Conservation (phyloP, 2,329 filamentous ascomycete genomes). For the Phialophora macrospora region DNA sequence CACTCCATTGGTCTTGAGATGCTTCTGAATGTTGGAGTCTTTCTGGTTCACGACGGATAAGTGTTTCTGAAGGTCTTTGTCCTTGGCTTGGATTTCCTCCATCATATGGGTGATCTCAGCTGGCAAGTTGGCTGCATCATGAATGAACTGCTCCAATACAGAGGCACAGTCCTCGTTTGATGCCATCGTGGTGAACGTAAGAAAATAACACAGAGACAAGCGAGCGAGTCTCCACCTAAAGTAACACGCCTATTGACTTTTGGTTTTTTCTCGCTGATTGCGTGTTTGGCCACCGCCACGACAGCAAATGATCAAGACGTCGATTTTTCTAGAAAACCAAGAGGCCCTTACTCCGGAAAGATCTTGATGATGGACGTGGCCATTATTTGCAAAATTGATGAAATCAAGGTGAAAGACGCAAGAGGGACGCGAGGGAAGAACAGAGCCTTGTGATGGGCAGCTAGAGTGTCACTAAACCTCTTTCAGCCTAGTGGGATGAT, state of each 20-base stretch:
- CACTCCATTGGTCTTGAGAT: conserved; percentile 67
- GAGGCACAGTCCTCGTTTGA: conserved; percentile 65
- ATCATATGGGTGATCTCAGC: conserved; percentile 69
- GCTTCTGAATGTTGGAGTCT: conserved; percentile 67
- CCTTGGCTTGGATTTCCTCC: conserved; percentile 70
- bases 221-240: not conserved
- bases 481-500: not conserved
- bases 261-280: not conserved
- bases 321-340: not conserved
- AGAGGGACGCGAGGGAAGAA: not conserved
- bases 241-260: not conserved
- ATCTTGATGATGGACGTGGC: not conserved
- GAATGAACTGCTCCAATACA: conserved; percentile 68
- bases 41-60: conserved; percentile 62
- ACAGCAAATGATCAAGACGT: not conserved
- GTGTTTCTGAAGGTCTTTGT: conserved; percentile 63
- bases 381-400: not conserved
- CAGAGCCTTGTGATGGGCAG: not conserved
- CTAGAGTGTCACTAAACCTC: not conserved
- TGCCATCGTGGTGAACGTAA: conserved; percentile 46
- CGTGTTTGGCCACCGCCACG: not conserved
- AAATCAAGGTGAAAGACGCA: not conserved
- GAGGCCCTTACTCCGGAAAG: not conserved
- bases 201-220: not conserved
- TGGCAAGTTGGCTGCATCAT: conserved; percentile 67